Evolutionary conservation across 1,139 yeast species (phyloP), one percentile per base, ranked within the genome.

Genomic region (Kazachstania sp.): DNA sequence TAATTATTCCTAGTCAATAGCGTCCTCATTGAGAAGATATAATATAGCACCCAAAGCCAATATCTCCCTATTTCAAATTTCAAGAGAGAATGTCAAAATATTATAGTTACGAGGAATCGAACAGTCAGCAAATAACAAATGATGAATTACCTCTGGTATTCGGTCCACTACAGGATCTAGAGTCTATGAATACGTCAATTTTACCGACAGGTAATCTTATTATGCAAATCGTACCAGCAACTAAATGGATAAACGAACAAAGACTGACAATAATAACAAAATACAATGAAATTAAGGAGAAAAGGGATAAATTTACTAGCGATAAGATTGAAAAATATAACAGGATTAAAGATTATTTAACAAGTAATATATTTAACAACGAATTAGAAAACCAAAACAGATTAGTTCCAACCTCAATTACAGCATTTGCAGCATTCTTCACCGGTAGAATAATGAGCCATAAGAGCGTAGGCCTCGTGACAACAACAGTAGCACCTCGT

Each of bases 141-240:
- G 45, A 41, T 2, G 31, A 30, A 5, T 28, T 39, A 5, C 48
- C 48, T 13, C 28, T 48, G 19, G 26, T 45, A 3, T 37, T 45
- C 2, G 18, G 31, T 7, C 41, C 41, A 2, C 12, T 47, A n/a
- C 1, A 12, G 3, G 40, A 41, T 6, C 1, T 13, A 11, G 36
- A 41, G 9, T 31, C 28, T 7, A n/a, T 51, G 23, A 20, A 41
- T 20, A 44, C 49, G 5, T 44, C 41, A 7, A 48, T 55, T 3
- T 45, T 59, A 23, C 48, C 60, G 7, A 54, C 48, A 18, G 66
- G 65, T n/a, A 59, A 60, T 43, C 51, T 57, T 28, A 54, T 61
- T 9, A 50, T 47, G 8, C 58, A 59, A 39, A 52, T 57, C 7
- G 35, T 45, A 28, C 50, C 52, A 7, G 43, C 58, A 6, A 56